Evolutionary conservation across 331 rosid species (phyloP).

Genomic region (Prunus yedoensis): DNA sequence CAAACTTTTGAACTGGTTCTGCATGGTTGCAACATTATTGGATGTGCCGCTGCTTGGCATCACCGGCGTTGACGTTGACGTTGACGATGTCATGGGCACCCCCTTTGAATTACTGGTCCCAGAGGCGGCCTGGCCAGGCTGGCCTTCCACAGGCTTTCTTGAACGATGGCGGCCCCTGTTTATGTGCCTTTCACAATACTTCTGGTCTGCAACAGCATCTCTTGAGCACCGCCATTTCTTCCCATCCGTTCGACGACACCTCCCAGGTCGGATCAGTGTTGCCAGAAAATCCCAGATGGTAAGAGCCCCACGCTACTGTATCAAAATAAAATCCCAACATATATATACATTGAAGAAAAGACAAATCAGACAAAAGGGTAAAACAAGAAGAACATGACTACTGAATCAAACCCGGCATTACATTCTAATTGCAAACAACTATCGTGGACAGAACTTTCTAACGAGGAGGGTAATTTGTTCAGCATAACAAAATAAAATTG

Average conservation of each 20-base stretch:
- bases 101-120: conserved; percentile 32
- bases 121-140: conserved; percentile 49
- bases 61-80: conserved; percentile 26
- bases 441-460: too few species aligned
- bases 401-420: too few species aligned
- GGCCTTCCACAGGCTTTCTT: conserved; percentile 99
- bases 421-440: too few species aligned
- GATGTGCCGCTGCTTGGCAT: conserved; percentile 30
- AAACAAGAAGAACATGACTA: too few species aligned
- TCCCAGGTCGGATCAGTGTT: too few species aligned
- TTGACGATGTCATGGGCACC: conserved; percentile 19
- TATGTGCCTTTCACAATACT: conserved; percentile 55
- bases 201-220: conserved; percentile 57
- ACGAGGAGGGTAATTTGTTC: too few species aligned
- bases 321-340: too few species aligned
- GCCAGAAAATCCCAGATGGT: too few species aligned
- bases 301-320: too few species aligned
- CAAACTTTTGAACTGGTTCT: conserved; percentile 37
- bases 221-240: conserved; percentile 63
- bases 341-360: too few species aligned
- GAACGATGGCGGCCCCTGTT: conserved; percentile 96
- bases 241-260: conserved; percentile 40
- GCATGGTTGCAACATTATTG: conserved; percentile 17
- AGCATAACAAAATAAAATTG: too few species aligned
- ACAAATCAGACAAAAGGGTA: too few species aligned